phyloP scores from a whole-genome alignment of 352 stramenopile species.

The Phytophthora nicotianae region DNA sequence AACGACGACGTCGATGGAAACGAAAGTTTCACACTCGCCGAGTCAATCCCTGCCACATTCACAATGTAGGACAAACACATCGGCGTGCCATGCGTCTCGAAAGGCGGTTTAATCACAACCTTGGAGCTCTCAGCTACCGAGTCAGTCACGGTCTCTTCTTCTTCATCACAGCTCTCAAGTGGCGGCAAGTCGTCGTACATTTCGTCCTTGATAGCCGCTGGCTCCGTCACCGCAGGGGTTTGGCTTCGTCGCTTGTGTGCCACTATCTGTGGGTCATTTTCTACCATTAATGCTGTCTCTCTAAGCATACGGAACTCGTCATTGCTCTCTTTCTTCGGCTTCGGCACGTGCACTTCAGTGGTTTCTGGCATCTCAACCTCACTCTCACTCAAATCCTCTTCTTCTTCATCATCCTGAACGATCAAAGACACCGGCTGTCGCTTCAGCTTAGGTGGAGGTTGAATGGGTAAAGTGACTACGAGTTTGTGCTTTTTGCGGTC shows the following conservation, averaged over 20 bases:
- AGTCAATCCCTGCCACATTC: slow-evolving; percentile 41
- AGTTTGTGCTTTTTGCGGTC: slow-evolving; percentile 80
- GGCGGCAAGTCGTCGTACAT: slow-evolving; percentile 56
- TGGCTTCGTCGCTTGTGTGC: slow-evolving; percentile 10
- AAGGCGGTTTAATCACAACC: slow-evolving; percentile 30
- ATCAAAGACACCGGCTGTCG: slow-evolving; percentile 34
- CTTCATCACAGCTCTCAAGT: slow-evolving; percentile 63
- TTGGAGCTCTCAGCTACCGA: background rate
- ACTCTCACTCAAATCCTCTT: slow-evolving; percentile 26
- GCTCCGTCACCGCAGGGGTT: slow-evolving; percentile 15
- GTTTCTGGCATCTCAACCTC: background rate
- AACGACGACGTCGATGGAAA: slow-evolving; percentile 45
- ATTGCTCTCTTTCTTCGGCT: slow-evolving; percentile 30
- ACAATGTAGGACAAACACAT: slow-evolving; percentile 62
- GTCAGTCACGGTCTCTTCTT: slow-evolving; percentile 16
- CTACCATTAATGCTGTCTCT: slow-evolving; percentile 72
- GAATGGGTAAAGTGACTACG: slow-evolving; percentile 81
- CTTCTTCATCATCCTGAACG: slow-evolving; percentile 47
- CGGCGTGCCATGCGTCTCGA: slow-evolving; percentile 48
- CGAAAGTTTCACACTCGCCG: slow-evolving; percentile 42
- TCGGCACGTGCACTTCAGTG: background rate
- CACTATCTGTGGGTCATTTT: slow-evolving; percentile 57
- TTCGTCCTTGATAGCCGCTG: slow-evolving; percentile 21
- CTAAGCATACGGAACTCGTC: slow-evolving; percentile 63
- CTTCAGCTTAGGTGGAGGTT: slow-evolving; percentile 47